A percentile compares a stretch with the other conserved stretches of the same genome.
Conservation (phyloP, 176 grass and related monocot species). For the Musa schizocarpa region DNA sequence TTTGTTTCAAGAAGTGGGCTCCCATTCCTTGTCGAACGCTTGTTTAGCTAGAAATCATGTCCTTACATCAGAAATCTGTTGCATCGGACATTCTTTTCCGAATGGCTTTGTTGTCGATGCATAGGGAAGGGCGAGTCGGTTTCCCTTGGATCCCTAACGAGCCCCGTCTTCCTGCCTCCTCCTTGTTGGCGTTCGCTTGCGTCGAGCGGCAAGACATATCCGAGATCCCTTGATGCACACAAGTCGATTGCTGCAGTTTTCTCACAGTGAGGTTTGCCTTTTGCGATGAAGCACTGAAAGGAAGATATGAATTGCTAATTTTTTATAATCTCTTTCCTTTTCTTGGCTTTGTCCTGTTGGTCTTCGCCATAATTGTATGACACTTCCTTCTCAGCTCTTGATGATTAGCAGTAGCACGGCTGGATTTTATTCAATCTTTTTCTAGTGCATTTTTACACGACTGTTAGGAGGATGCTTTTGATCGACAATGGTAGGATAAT, state of each 20-base stretch:
- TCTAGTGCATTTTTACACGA: neutral
- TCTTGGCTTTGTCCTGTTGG: neutral
- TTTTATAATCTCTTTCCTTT: neutral
- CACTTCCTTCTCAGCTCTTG: neutral
- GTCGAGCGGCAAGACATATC: neutral
- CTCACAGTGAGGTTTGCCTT: neutral
- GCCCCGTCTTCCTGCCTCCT: neutral
- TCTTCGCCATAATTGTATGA: neutral
- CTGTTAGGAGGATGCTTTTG: no score
- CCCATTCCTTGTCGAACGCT: neutral
- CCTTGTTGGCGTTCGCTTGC: neutral
- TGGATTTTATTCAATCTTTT: neutral
- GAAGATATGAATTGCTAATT: neutral
- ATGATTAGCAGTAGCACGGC: neutral
- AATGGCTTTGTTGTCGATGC: neutral
- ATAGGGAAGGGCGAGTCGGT: no score
- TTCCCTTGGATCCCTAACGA: no score
- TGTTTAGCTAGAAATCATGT: neutral
- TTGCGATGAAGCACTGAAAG: neutral
- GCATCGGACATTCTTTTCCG: neutral
- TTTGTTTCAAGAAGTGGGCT: neutral
- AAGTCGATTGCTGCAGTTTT: neutral
- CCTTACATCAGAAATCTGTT: neutral
- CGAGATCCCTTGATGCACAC: neutral
- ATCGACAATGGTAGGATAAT: no score